These are phyloP conservation scores for Lactifluus volemus DNA, from an alignment of 768 basidiomycete species.

Conservation along the genomic window DNA sequence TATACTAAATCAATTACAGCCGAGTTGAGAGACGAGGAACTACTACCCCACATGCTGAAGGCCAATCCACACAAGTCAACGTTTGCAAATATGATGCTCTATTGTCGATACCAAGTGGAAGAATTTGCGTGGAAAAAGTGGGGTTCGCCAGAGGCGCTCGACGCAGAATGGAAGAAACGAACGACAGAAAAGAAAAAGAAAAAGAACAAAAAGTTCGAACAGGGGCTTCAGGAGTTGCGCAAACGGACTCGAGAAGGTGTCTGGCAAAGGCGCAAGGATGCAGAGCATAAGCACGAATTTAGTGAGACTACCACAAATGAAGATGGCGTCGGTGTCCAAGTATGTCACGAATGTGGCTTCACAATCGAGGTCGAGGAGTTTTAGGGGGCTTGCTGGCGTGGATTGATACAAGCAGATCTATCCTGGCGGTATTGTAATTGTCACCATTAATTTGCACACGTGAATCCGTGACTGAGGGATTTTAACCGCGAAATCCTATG, in stretches of 20 bases:
- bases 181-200: conserved; percentile 78
- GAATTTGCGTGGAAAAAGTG: conserved; percentile 98
- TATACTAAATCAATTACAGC: conserved; percentile 37
- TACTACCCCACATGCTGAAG: conserved; percentile 87
- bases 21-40: conserved; percentile 85
- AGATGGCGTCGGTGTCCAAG: conserved; percentile 54
- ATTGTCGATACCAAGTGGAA: conserved; percentile 88
- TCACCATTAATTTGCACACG: neutral
- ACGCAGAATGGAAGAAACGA: conserved; percentile 77
- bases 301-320: conserved; percentile 45
- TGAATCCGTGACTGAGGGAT: neutral
- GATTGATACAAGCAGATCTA: neutral
- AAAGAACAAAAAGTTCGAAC: conserved; percentile 92
- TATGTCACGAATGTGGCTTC: conserved; percentile 87
- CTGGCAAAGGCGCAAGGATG: conserved; percentile 81
- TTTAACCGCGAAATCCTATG: neutral
- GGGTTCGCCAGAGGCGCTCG: conserved; percentile 88
- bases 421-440: neutral
- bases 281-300: conserved; percentile 83
- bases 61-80: conserved; percentile 93
- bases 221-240: conserved; percentile 76
- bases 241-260: conserved; percentile 80
- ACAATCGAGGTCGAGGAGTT: conserved; percentile 83
- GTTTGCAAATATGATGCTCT: conserved; percentile 99
- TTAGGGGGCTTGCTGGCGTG: conserved; percentile 25